Base-by-base conservation (phyloP, 495 filamentous ascomycete genomes). In the Neurospora discreta region DNA sequence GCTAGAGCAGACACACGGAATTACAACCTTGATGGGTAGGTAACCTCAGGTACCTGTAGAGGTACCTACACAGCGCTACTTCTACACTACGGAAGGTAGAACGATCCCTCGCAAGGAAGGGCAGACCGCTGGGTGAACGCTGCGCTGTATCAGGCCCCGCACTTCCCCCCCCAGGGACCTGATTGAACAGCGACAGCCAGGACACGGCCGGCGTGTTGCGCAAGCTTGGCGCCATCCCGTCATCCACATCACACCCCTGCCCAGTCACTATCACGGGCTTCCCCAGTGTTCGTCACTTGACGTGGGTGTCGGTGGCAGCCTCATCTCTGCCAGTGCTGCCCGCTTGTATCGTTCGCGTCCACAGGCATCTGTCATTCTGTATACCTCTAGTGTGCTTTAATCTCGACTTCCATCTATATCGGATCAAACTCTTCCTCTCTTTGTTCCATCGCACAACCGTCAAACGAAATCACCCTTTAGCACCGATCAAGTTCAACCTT, bases 211-310 rank as follows among this genome's bases (percentile, higher is more conserved):
- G 46, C 23, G n/a, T 26, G 46, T 58, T 58, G 46, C 46, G 46
- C 46, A 58, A 26, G 46, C 46, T 58, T 60, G 52, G 26, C 52
- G 26, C 13, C 52, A 65, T 65, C 52, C 52, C 52, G 52, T 65
- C 52, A 46, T 70, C 39, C n/a, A 52, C 40, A 46, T 70, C 69
- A 70, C 42, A 42, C 69, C 69, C 46, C 69, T 36, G 40, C 23
- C 60, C 30, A 65, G 52, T 65, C 52, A 65, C 52, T 65, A 41
- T 72, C 58, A 72, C 71, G 65, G 65, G 71, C 65, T 70, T 26
- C 69, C 41, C 10, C 52, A 65, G 52, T 30, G 39, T 40, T 33
- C 41, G 60, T 72, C 71, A 72, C 65, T 69, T 69, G 71, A 72
- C 71, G 68, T 69, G 18, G 33, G 33, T 36, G 33, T 36, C 33